Conservation (phyloP, 73 alveolate species). For the Symbiodinium pilosum region DNA sequence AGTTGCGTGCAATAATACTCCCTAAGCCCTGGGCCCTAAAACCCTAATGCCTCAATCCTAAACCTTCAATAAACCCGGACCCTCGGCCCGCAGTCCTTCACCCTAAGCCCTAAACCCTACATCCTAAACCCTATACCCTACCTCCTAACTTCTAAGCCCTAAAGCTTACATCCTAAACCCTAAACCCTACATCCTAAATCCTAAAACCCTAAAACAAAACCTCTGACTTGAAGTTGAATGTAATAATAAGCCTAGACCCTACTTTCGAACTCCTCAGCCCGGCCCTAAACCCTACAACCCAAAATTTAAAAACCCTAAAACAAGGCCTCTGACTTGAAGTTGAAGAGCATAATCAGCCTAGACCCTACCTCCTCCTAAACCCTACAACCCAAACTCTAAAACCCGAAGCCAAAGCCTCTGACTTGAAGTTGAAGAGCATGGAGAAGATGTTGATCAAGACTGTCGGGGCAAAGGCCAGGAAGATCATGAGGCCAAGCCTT, state of each 20-base stretch:
- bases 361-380: too few relatives aligned
- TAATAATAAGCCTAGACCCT: too few relatives aligned
- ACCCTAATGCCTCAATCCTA: too few relatives aligned
- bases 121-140: too few relatives aligned
- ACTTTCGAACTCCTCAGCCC: neutral
- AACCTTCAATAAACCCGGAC: too few relatives aligned
- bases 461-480: conserved; percentile 87
- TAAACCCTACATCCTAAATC: neutral
- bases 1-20: too few relatives aligned
- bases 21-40: too few relatives aligned
- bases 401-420: neutral
- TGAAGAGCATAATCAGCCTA: conserved; percentile 32
- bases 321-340: conserved; percentile 42
- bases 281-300: neutral
- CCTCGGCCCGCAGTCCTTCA: too few relatives aligned
- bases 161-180: too few relatives aligned
- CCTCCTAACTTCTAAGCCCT: neutral
- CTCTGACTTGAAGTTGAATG: too few relatives aligned
- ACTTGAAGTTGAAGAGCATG: neutral
- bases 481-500: conserved; percentile 65
- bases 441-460: too few relatives aligned
- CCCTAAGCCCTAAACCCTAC: too few relatives aligned
- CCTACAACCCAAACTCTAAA: neutral
- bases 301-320: neutral
- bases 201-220: neutral